Percentiles rank a stretch among this genome's conserved stretches.
Conservation (phyloP, 345 rosid species). For the Pelargonium nanum region DNA sequence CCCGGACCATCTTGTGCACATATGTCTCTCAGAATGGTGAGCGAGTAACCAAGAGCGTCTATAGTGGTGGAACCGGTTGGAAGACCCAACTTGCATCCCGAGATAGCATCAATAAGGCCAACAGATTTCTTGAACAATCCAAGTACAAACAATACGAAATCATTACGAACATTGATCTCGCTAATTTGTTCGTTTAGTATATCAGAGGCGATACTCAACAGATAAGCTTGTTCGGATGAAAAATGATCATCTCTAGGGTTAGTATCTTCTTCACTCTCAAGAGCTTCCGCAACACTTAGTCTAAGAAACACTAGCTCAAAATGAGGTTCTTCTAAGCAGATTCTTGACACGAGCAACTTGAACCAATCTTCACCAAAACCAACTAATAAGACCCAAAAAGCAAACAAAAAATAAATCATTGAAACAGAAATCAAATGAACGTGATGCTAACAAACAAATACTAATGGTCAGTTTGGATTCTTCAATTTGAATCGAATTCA, state of each 20-base stretch:
- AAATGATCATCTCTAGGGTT: slow-evolving; percentile 15
- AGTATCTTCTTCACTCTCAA: slow-evolving; percentile 13
- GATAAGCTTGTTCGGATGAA: slow-evolving; percentile 51
- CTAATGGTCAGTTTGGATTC: too few relatives aligned
- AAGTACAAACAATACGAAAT: slow-evolving; percentile 22
- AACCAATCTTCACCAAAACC: slow-evolving; percentile 74
- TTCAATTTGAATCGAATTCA: too few relatives aligned
- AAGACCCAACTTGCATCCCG: slow-evolving; percentile 37
- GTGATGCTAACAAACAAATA: background rate
- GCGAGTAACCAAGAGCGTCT: slow-evolving; percentile 60
- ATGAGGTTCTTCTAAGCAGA: slow-evolving; percentile 45
- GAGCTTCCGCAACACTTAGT: slow-evolving; percentile 10
- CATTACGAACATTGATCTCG: slow-evolving; percentile 29
- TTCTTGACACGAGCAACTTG: slow-evolving; percentile 52
- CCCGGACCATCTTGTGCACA: slow-evolving; percentile 35
- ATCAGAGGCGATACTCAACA: slow-evolving; percentile 44
- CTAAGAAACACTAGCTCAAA: slow-evolving; percentile 39
- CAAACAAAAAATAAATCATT: too few relatives aligned
- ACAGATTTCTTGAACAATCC: slow-evolving; percentile 35
- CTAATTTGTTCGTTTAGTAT: slow-evolving; percentile 39
- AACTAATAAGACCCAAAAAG: slow-evolving; percentile 24
- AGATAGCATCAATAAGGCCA: slow-evolving; percentile 20
- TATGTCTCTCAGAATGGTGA: slow-evolving; percentile 43
- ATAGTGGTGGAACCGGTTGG: slow-evolving; percentile 39
- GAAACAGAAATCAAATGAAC: background rate